Conservation (phyloP, 2,329 filamentous ascomycete species). For the Teratosphaeria zuluensis region DNA sequence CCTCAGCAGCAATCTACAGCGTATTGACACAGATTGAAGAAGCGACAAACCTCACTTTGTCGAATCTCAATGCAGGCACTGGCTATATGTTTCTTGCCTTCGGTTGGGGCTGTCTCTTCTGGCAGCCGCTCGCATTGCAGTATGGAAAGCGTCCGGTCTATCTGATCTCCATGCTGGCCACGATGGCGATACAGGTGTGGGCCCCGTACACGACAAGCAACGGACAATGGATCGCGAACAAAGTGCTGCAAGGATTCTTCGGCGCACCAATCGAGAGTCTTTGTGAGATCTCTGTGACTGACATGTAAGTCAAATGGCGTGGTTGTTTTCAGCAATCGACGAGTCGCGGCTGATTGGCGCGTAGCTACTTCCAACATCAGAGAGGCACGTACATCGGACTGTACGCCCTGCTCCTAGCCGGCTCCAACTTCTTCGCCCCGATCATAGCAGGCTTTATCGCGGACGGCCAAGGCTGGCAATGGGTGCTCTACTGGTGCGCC, state of each 20-base stretch:
- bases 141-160: slow-evolving; percentile 44
- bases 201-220: slow-evolving; percentile 35
- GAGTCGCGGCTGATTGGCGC: background rate
- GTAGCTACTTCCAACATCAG: slow-evolving; percentile 21
- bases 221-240: slow-evolving; percentile 38
- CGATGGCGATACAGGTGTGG: slow-evolving; percentile 35
- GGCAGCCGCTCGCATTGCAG: slow-evolving; percentile 44
- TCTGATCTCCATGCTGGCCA: slow-evolving; percentile 33
- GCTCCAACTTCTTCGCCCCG: slow-evolving; percentile 26
- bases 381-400: slow-evolving; percentile 21
- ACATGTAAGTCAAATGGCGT: slow-evolving; percentile 7
- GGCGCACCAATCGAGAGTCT: slow-evolving; percentile 41
- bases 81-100: slow-evolving; percentile 21
- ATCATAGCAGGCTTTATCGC: slow-evolving; percentile 42
- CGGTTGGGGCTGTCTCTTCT: slow-evolving; percentile 30
- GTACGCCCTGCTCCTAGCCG: slow-evolving; percentile 17
- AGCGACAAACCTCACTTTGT: slow-evolving; percentile 37
- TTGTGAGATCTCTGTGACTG: slow-evolving; percentile 27
- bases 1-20: slow-evolving; percentile 41
- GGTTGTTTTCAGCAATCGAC: background rate
- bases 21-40: slow-evolving; percentile 40
- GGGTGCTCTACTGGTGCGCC: slow-evolving; percentile 43
- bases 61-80: slow-evolving; percentile 39
- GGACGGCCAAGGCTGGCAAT: slow-evolving; percentile 41
- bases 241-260: slow-evolving; percentile 37